A percentile compares a stretch with the other conserved stretches of the same genome.
Evolutionary conservation across 2,329 filamentous ascomycete species (phyloP).

Genomic region (Didymella lethalis): DNA sequence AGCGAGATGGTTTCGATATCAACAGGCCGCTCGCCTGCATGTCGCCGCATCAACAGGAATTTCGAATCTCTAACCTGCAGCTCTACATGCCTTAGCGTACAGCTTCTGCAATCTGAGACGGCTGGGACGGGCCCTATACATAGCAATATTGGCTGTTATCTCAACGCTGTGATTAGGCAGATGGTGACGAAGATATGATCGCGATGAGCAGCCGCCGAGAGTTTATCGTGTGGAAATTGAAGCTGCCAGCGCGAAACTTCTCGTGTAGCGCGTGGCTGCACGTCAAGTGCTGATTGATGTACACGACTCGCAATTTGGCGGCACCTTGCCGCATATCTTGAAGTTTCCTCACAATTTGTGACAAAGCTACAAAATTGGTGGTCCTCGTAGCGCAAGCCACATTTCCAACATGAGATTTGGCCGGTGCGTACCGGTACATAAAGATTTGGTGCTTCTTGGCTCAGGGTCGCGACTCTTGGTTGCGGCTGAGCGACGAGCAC

Average conservation of each 20-base stretch:
- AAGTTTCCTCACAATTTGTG: background rate
- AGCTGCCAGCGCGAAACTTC: background rate
- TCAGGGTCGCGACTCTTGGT: background rate
- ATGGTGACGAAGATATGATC: slow-evolving; percentile 10
- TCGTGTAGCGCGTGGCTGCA: slow-evolving; percentile 11
- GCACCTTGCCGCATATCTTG: background rate
- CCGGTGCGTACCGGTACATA: background rate
- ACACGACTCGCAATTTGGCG: slow-evolving; percentile 9
- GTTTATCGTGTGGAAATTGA: slow-evolving; percentile 9
- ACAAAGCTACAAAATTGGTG: background rate
- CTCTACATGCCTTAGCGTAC: slow-evolving; percentile 14
- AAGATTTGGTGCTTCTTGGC: background rate
- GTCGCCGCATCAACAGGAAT: slow-evolving; percentile 15
- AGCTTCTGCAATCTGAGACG: slow-evolving; percentile 1
- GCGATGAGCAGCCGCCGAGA: background rate
- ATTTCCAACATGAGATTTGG: slow-evolving; percentile 4
- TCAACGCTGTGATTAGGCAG: slow-evolving; percentile 10
- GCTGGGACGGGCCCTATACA: slow-evolving; percentile 14
- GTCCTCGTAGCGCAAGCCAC: slow-evolving; percentile 13
- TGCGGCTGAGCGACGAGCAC: slow-evolving; percentile 1
- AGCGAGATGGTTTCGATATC: slow-evolving; percentile 14
- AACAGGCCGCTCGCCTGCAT: slow-evolving; percentile 14
- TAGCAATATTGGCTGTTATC: slow-evolving; percentile 17
- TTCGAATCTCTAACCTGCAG: slow-evolving; percentile 7
- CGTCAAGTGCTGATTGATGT: slow-evolving; percentile 3